Conservation (phyloP, 441 rosid species). For the Populus hybrid region DNA sequence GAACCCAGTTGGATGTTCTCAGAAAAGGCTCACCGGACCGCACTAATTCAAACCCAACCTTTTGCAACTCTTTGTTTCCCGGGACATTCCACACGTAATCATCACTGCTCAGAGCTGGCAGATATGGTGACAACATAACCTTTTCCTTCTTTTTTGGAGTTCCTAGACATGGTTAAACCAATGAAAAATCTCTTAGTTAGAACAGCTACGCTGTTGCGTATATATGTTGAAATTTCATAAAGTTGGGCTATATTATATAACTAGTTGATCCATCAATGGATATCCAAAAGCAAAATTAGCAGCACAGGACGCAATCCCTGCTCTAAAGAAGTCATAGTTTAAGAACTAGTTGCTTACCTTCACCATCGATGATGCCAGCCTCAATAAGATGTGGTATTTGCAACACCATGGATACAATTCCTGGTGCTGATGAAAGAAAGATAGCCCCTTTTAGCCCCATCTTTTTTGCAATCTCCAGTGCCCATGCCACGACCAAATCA, state of each 20-base stretch:
- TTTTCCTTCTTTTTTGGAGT: neutral
- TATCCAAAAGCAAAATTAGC: too few relatives aligned
- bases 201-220: too few relatives aligned
- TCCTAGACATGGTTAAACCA: conserved; percentile 6
- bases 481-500: conserved; percentile 23
- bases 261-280: too few relatives aligned
- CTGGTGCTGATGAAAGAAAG: conserved; percentile 35
- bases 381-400: conserved; percentile 15
- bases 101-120: conserved; percentile 6
- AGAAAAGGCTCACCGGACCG: neutral
- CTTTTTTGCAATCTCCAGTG: conserved; percentile 36
- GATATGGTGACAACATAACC: conserved; percentile 7
- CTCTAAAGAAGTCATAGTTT: too few relatives aligned
- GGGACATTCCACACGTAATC: conserved; percentile 19
- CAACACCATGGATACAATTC: conserved; percentile 24
- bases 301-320: too few relatives aligned
- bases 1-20: neutral
- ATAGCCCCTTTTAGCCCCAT: conserved; percentile 38
- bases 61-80: conserved; percentile 3
- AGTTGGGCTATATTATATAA: too few relatives aligned
- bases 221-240: too few relatives aligned
- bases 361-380: conserved; percentile 18
- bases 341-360: neutral
- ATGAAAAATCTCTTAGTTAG: too few relatives aligned
- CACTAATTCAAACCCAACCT: neutral